Conservation (phyloP, 2,329 filamentous ascomycete species). For the Talaromyces sp. region DNA sequence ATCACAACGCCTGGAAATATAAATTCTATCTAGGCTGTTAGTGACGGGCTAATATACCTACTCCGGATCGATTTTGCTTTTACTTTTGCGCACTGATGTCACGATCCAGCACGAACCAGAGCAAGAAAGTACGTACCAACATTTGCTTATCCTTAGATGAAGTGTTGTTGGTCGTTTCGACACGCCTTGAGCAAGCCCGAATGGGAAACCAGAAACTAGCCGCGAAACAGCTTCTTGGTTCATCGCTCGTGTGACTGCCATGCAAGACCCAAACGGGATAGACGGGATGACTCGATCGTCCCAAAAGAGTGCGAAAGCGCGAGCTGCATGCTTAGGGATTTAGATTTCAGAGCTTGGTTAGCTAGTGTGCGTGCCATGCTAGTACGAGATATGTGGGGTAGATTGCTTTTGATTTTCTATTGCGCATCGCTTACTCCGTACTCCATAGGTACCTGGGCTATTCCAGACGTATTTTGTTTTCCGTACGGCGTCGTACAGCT, state of each 20-base stretch:
- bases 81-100: not conserved
- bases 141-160: not conserved
- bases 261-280: constrained; percentile 7
- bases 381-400: constrained; percentile 1
- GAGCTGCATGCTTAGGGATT: constrained; percentile 2
- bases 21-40: no score
- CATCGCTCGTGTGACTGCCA: not conserved
- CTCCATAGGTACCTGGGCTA: not conserved
- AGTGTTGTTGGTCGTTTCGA: not conserved
- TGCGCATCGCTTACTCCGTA: not conserved
- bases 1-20: constrained; percentile 4
- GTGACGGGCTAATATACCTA: not conserved
- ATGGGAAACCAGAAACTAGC: not conserved
- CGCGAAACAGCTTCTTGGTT: not conserved
- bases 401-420: not conserved
- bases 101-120: not conserved
- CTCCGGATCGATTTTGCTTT: not conserved
- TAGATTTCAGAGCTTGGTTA: not conserved
- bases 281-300: not conserved
- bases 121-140: not conserved
- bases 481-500: not conserved
- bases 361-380: not conserved
- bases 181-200: not conserved
- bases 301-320: constrained; percentile 10
- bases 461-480: not conserved